phyloP scores from a whole-genome alignment of 78 protist genomes.

The Dictyostelium purpureum region DNA sequence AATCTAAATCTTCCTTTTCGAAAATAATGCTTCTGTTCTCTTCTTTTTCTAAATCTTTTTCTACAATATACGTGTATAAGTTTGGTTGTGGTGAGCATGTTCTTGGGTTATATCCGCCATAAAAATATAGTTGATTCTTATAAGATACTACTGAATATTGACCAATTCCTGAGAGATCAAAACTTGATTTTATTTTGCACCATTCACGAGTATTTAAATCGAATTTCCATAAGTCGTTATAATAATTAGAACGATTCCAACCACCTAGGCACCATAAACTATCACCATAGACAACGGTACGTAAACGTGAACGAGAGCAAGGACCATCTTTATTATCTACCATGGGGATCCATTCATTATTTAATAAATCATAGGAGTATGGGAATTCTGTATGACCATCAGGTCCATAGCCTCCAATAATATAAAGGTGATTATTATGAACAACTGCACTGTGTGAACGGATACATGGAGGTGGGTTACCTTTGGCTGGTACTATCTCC shows the following conservation, averaged over 20 bases:
- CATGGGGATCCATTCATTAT: constrained; percentile 45
- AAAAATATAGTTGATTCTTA: constrained; percentile 43
- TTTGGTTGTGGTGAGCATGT: constrained; percentile 74
- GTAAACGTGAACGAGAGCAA: constrained; percentile 46
- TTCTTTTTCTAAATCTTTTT: neutral
- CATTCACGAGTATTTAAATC: constrained; percentile 24
- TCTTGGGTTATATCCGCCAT: constrained; percentile 64
- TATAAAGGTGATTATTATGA: constrained; percentile 38
- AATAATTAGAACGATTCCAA: constrained; percentile 46
- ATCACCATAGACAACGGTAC: constrained; percentile 68
- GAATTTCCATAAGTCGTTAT: constrained; percentile 63
- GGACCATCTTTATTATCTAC: constrained; percentile 38
- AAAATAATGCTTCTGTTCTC: neutral
- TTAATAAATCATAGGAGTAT: constrained; percentile 16
- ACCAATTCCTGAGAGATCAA: constrained; percentile 67
- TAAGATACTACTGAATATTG: constrained; percentile 56
- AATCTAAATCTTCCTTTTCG: neutral
- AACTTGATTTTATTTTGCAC: constrained; percentile 26
- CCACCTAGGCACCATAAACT: constrained; percentile 69
- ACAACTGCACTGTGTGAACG: constrained; percentile 33
- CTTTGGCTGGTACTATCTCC: constrained; percentile 16
- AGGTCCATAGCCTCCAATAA: constrained; percentile 76
- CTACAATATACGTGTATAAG: constrained; percentile 61
- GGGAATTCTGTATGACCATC: constrained; percentile 58
- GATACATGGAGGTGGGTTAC: constrained; percentile 72